Evolutionary conservation across 1,284 basidiomycete genomes (phyloP).

Genomic region (Meira miltonrushii): DNA sequence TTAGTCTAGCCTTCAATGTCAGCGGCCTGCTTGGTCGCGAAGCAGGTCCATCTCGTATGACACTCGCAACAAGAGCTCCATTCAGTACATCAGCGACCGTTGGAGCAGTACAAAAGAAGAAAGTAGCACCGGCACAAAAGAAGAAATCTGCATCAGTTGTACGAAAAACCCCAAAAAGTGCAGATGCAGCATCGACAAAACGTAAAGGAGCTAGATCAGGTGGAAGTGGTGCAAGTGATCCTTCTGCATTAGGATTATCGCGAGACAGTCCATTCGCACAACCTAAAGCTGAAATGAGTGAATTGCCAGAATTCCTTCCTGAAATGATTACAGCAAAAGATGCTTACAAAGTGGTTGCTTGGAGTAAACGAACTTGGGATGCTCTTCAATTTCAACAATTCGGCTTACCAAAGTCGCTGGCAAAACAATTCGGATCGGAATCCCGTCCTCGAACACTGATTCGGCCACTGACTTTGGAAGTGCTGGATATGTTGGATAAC

Average conservation of each 20-base stretch:
- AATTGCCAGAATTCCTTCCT: constrained; percentile 28
- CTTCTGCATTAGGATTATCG: neutral
- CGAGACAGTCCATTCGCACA: constrained; percentile 20
- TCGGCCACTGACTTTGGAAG: constrained; percentile 32
- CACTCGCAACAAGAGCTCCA: no score
- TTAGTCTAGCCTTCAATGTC: no score
- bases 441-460: constrained; percentile 31
- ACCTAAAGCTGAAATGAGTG: constrained; percentile 35
- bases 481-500: constrained; percentile 36
- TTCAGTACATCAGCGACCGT: no score
- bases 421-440: constrained; percentile 20
- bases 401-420: constrained; percentile 33
- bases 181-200: no score
- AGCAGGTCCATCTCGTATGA: no score
- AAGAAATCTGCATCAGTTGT: no score
- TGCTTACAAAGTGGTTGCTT: constrained; percentile 30
- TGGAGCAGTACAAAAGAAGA: no score
- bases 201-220: no score
- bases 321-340: constrained; percentile 24
- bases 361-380: constrained; percentile 23
- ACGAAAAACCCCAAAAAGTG: no score
- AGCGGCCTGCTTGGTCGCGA: no score
- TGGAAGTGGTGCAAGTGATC: no score
- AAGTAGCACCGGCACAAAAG: no score
- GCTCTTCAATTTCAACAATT: constrained; percentile 36